Evolutionary conservation across 148 eudicot genomes (phyloP).

Genomic region (Amaranthus hypochondriacus): DNA sequence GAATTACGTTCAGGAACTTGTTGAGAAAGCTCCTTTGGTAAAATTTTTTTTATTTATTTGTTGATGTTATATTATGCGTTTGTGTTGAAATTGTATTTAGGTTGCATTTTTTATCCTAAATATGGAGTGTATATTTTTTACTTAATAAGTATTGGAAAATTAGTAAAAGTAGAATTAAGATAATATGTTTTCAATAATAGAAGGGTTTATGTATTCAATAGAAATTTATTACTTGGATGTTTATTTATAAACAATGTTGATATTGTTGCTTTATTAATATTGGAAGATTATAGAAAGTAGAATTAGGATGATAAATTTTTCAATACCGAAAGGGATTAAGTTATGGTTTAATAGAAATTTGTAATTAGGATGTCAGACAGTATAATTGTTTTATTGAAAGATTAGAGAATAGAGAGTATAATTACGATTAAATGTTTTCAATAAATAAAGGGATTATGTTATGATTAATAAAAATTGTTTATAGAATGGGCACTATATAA

Average conservation of each 20-base stretch:
- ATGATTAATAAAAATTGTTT: neutral
- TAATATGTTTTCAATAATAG: neutral
- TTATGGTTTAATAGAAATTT: neutral
- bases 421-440: neutral
- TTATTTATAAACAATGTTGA: no score
- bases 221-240: neutral
- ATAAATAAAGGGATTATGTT: neutral
- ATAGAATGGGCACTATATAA: neutral
- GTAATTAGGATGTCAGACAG: no score
- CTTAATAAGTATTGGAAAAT: neutral
- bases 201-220: neutral
- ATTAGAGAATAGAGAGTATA: neutral
- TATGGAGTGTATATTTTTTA: no score
- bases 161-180: neutral
- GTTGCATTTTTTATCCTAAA: neutral
- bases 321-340: neutral
- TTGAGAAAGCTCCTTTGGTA: conserved; percentile 95
- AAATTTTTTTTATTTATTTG: neutral
- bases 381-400: no score
- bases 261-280: neutral
- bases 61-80: neutral
- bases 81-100: neutral
- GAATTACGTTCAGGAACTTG: conserved; percentile 83
- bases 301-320: neutral
- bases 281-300: neutral